Conservation (phyloP, 1,284 basidiomycete species). For the Gomphus bonarii region DNA sequence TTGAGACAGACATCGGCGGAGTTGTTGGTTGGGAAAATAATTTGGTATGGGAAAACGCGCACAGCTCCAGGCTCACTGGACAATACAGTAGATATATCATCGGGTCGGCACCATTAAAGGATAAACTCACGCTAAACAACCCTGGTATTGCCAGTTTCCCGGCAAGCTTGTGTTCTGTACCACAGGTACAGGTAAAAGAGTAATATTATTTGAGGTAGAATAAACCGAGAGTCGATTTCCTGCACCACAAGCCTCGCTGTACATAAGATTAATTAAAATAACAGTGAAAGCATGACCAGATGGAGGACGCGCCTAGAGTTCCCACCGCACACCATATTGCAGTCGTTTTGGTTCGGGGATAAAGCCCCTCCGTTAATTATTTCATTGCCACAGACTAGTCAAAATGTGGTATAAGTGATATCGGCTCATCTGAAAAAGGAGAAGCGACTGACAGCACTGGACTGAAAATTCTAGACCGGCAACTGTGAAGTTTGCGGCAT, state of each 20-base stretch:
- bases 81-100: neutral
- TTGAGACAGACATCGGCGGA: constrained; percentile 12
- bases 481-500: constrained; percentile 30
- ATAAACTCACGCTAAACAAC: constrained; percentile 49
- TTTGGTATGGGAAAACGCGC: constrained; percentile 50
- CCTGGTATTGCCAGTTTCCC: constrained; percentile 51
- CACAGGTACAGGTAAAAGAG: constrained; percentile 46
- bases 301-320: constrained; percentile 41
- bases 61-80: constrained; percentile 24
- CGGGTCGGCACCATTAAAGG: neutral
- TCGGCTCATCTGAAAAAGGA: neutral
- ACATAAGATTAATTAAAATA: neutral
- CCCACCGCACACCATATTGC: constrained; percentile 59
- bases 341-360: constrained; percentile 35
- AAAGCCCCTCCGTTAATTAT: constrained; percentile 46
- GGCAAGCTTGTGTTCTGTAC: constrained; percentile 46
- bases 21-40: constrained; percentile 42
- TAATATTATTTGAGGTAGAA: constrained; percentile 38
- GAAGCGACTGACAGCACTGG: constrained; percentile 44
- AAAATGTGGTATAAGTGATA: constrained; percentile 9
- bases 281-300: neutral
- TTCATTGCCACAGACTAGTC: constrained; percentile 49
- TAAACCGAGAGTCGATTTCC: constrained; percentile 64
- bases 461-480: constrained; percentile 36
- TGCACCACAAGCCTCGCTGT: constrained; percentile 59